Conservation (phyloP, 2,329 filamentous ascomycete species). For the Cordyceps pruinosa region DNA sequence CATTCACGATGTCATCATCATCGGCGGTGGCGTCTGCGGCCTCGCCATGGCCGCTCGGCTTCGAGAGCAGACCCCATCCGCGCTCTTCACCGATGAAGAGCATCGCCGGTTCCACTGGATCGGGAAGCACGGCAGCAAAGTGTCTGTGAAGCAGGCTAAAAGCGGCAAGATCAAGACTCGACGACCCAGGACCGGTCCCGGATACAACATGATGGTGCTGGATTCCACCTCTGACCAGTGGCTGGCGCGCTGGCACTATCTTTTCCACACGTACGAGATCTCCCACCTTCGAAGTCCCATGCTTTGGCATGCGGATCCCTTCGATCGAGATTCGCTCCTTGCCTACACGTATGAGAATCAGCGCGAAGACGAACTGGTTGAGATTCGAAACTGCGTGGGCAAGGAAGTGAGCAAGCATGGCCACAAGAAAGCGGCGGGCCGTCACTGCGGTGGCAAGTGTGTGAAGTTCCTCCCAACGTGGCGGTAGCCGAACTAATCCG, state of each 20-base stretch:
- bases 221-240: slow-evolving; percentile 58
- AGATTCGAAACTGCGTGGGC: slow-evolving; percentile 68
- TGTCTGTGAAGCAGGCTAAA: slow-evolving; percentile 46
- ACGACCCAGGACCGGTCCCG: slow-evolving; percentile 13
- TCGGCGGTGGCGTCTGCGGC: slow-evolving; percentile 69
- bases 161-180: slow-evolving; percentile 24
- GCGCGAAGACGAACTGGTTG: slow-evolving; percentile 56
- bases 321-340: slow-evolving; percentile 66
- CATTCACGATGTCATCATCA: slow-evolving; percentile 60
- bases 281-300: slow-evolving; percentile 68
- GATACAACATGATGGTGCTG: slow-evolving; percentile 52
- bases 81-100: slow-evolving; percentile 77
- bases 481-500: slow-evolving; percentile 14
- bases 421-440: slow-evolving; percentile 52
- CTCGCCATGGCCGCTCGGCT: slow-evolving; percentile 68
- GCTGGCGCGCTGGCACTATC: slow-evolving; percentile 64
- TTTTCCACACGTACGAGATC: slow-evolving; percentile 64
- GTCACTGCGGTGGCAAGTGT: slow-evolving; percentile 37
- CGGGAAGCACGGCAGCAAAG: slow-evolving; percentile 53
- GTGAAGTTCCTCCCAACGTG: slow-evolving; percentile 4
- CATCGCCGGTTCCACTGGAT: slow-evolving; percentile 78
- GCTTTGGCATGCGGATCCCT: slow-evolving; percentile 76
- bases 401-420: slow-evolving; percentile 75
- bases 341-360: slow-evolving; percentile 58
- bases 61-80: slow-evolving; percentile 64